A percentile compares a stretch with the other conserved stretches of the same genome.
These are phyloP conservation scores for Mycena chlorophos DNA, from an alignment of 768 basidiomycete genomes.

Conservation along the genomic window DNA sequence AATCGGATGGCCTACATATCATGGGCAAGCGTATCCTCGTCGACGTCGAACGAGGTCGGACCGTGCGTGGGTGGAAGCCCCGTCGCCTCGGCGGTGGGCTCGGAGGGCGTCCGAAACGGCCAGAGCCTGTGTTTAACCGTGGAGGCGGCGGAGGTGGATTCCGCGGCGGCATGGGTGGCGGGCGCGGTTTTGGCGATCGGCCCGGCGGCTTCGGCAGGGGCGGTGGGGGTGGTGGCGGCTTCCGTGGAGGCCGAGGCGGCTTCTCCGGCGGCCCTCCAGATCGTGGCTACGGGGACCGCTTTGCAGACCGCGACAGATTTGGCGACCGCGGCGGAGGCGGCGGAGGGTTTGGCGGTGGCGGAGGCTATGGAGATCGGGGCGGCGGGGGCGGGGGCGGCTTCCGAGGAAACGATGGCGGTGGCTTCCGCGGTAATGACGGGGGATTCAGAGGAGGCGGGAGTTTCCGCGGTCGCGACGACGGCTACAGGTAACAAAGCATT, in stretches of 20 bases:
- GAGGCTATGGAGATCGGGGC: constrained; percentile 33
- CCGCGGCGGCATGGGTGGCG: neutral
- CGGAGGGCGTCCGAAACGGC: constrained; percentile 94
- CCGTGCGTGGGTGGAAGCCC: constrained; percentile 98
- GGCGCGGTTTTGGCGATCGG: constrained; percentile 14
- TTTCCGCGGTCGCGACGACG: constrained; percentile 41
- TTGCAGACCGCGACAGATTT: constrained; percentile 36
- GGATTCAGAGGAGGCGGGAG: constrained; percentile 35
- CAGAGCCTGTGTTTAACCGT: constrained; percentile 38
- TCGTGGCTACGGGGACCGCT: constrained; percentile 40
- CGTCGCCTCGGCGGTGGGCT: constrained; percentile 95
- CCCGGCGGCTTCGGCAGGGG: constrained; percentile 36
- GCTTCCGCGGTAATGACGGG: constrained; percentile 27
- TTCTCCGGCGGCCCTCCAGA: constrained; percentile 35
- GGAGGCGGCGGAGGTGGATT: neutral
- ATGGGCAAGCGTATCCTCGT: constrained; percentile 96
- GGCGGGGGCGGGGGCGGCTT: constrained; percentile 39
- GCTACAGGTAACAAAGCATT: constrained; percentile 50
- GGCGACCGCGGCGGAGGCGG: constrained; percentile 47
- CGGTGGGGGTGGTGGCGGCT: constrained; percentile 45
- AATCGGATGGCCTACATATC: constrained; percentile 94
- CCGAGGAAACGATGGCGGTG: constrained; percentile 35
- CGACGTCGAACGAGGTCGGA: constrained; percentile 96
- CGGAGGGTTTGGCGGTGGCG: constrained; percentile 46
- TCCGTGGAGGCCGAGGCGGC: constrained; percentile 39